Evolutionary conservation across 2,329 filamentous ascomycete species (phyloP), one percentile per base, ranked within the genome.

Genomic region (Pseudogymnoascus sp.): DNA sequence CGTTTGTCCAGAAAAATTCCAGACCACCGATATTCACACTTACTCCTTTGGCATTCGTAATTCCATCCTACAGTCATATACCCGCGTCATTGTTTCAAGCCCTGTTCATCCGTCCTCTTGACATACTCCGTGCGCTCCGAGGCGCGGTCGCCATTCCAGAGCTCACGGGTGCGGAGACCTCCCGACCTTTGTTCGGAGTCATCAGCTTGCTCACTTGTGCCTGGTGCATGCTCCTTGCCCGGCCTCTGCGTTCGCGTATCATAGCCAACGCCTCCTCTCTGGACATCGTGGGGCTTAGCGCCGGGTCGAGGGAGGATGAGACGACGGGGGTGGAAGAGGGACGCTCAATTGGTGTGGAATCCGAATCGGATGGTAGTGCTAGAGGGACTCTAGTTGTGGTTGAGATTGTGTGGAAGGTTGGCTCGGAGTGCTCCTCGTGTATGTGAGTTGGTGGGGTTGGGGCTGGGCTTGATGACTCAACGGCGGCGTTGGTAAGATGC

Each of bases 181-280:
- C 55, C 0, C 55, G 16, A 2, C 28, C 35, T 9, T 82, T 84
- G 65, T 79, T 77, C 8, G 85, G 85, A 41, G 87, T 88, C 64
- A 81, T 77, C 5, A 84, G 81, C 2, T 84, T 84, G 60, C 84
- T 80, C 4, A 85, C 85, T 63, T 58, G 28, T 8, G 28, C 14
- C 22, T 38, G 28, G 35, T 35, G 28, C 55, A 88, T 83, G 72
- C 87, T 90, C 67, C 85, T 81, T 62, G 89, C 88, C 52, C 90
- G 79, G 5, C 88, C 88, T 61, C 90, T 78, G 28, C 90, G 80
- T 75, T 90, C 86, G 61, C 86, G 82, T 67, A 93, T 92, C 72
- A 87, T 85, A 62, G 87, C 87, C 14, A 93, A 80, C 3, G 89
- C 89, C 73, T 91, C 81, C 72, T 91, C 90, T 61, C 90, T 81